A percentile compares a stretch with the other conserved stretches of the same genome.
phyloP scores from a whole-genome alignment of 495 filamentous ascomycete genomes.

The Penicillium simplicissimum region DNA sequence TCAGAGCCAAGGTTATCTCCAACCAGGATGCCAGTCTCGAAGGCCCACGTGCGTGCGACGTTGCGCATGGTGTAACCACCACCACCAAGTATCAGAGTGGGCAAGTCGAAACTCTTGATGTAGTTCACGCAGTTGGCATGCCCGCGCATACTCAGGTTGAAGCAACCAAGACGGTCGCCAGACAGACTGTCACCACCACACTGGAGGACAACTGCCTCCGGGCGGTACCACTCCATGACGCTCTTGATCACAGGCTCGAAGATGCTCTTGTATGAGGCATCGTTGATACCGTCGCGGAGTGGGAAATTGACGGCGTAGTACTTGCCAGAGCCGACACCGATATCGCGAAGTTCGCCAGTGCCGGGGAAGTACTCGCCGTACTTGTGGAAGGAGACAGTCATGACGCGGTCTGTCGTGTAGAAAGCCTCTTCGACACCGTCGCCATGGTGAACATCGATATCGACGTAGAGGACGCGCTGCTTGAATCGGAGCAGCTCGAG shows the following conservation, averaged over 20 bases:
- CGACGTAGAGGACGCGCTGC: constrained; percentile 92
- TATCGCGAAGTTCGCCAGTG: constrained; percentile 92
- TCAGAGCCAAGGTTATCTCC: constrained; percentile 74
- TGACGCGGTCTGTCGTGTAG: constrained; percentile 95
- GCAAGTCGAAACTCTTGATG: constrained; percentile 88
- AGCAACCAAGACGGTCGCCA: constrained; percentile 93
- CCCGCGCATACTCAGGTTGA: constrained; percentile 96
- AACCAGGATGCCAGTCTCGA: constrained; percentile 89
- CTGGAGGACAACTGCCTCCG: constrained; percentile 93
- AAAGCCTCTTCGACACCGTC: constrained; percentile 98
- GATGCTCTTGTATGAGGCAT: constrained; percentile 86
- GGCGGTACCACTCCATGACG: constrained; percentile 95
- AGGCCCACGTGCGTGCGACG: constrained; percentile 96
- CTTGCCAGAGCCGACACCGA: constrained; percentile 89
- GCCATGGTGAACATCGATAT: constrained; percentile 98
- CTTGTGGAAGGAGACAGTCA: constrained; percentile 98
- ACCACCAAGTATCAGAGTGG: constrained; percentile 88
- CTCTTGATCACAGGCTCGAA: constrained; percentile 92
- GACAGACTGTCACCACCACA: constrained; percentile 95
- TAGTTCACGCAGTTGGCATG: constrained; percentile 98
- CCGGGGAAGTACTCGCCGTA: constrained; percentile 99
- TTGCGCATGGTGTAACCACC: constrained; percentile 99
- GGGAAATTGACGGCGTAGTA: constrained; percentile 97
- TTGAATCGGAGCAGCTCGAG: constrained; percentile 93
- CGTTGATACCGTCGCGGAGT: constrained; percentile 93